phyloP scores from a whole-genome alignment of 768 basidiomycete genomes.

The Termitomyces sp. region DNA sequence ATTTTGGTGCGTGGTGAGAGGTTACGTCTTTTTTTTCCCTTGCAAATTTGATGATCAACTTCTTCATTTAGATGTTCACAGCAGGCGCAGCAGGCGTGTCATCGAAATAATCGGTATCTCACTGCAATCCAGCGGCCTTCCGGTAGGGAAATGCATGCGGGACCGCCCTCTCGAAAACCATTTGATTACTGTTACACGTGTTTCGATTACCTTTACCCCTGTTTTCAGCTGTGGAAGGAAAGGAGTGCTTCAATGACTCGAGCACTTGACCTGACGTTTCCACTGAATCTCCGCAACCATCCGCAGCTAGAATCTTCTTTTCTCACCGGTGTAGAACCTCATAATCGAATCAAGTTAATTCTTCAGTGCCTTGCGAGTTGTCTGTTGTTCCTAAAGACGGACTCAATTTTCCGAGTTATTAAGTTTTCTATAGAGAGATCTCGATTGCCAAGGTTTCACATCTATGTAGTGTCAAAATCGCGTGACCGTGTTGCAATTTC shows the following conservation, averaged over 20 bases:
- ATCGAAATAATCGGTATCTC: neutral
- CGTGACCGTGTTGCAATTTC: neutral
- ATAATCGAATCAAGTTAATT: neutral
- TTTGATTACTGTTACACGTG: neutral
- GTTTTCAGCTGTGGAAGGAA: neutral
- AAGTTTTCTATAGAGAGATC: neutral
- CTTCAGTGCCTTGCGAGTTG: too few species aligned
- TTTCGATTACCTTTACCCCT: neutral
- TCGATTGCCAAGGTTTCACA: neutral
- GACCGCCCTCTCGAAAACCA: too few species aligned
- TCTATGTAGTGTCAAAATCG: neutral
- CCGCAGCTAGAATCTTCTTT: neutral
- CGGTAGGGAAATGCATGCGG: neutral
- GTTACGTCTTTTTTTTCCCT: neutral
- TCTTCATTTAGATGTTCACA: neutral
- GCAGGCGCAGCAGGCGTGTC: neutral
- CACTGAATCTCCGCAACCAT: neutral
- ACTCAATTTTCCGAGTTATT: neutral
- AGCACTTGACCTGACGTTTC: neutral
- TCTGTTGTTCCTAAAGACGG: neutral
- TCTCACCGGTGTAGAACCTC: neutral
- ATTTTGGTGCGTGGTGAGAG: neutral
- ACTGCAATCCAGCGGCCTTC: neutral
- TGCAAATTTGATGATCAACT: neutral
- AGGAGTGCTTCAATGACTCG: neutral